These are phyloP conservation scores for Candida nitratophila DNA, from an alignment of 805 yeast genomes.

Conservation along the genomic window DNA sequence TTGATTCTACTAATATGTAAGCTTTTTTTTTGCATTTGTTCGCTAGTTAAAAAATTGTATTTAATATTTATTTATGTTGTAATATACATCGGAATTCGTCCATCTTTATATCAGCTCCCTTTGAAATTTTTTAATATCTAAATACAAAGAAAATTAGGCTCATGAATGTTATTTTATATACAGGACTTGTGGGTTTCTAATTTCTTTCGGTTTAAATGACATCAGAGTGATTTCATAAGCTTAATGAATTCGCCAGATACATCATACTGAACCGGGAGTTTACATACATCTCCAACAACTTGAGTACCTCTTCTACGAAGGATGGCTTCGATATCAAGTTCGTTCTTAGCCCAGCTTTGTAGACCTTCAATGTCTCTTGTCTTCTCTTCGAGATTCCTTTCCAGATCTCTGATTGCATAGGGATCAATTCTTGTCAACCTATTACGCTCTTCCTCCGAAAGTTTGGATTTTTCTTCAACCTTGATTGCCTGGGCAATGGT, in stretches of 20 bases:
- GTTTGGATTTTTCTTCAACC: constrained; percentile 10
- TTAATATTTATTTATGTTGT: too few species aligned
- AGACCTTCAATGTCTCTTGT: constrained; percentile 23
- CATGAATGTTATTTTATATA: too few species aligned
- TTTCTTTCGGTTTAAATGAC: too few species aligned
- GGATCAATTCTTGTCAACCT: constrained; percentile 38
- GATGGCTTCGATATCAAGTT: constrained; percentile 33
- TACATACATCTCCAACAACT: constrained; percentile 29
- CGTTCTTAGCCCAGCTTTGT: constrained; percentile 31
- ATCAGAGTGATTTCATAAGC: constrained; percentile 4
- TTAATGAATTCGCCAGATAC: constrained; percentile 10
- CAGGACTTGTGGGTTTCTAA: too few species aligned
- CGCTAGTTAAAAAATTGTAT: too few species aligned
- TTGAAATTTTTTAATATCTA: too few species aligned
- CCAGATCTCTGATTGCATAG: constrained; percentile 36
- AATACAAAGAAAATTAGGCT: too few species aligned
- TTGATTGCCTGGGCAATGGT: constrained; percentile 25
- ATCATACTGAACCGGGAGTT: constrained; percentile 5
- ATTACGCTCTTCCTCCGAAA: constrained; percentile 14
- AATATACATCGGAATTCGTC: too few species aligned
- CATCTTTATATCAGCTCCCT: too few species aligned
- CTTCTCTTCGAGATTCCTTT: constrained; percentile 22
- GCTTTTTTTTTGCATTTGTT: too few species aligned
- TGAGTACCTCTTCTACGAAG: constrained; percentile 28
- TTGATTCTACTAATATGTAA: background rate